phyloP scores from a whole-genome alignment of 148 eudicot species.

The Linanthus parryae region DNA sequence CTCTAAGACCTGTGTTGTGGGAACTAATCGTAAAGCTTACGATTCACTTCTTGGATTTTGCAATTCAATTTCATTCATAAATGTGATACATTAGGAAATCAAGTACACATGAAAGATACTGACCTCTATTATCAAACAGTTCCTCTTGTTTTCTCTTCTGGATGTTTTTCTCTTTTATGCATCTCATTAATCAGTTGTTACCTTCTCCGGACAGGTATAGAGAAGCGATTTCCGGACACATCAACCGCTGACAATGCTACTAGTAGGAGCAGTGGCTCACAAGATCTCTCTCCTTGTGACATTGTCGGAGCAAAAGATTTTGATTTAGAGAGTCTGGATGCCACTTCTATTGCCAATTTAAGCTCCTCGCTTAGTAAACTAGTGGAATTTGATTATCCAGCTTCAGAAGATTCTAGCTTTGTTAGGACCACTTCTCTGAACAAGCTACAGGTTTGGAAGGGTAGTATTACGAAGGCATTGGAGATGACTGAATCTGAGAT shows the following conservation, averaged over 20 bases:
- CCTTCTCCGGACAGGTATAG: conserved; percentile 41
- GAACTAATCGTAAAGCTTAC: no score
- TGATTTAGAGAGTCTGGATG: conserved; percentile 43
- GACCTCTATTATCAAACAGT: no score
- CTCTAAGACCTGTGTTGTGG: no score
- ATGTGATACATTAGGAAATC: no score
- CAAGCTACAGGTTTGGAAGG: conserved; percentile 59
- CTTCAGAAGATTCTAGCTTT: conserved; percentile 39
- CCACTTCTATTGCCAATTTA: conserved; percentile 36
- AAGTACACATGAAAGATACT: no score
- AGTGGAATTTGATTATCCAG: conserved; percentile 39
- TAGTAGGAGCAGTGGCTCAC: conserved; percentile 38
- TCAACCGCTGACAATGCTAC: conserved; percentile 32
- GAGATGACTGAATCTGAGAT: conserved; percentile 78
- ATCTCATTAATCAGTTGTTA: not conserved
- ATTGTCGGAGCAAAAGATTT: conserved; percentile 34
- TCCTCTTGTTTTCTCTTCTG: not conserved
- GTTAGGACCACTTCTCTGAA: conserved; percentile 44
- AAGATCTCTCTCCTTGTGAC: conserved; percentile 30
- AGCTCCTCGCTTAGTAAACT: conserved; percentile 49
- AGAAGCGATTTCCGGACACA: conserved; percentile 33
- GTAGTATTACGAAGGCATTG: conserved; percentile 51
- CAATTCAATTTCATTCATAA: no score
- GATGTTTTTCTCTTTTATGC: not conserved
- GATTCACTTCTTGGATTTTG: no score